Percentiles rank a stretch among this genome's conserved stretches.
phyloP scores from a whole-genome alignment of 1,284 basidiomycete species.

The Sporisorium iseilematis-ciliati region DNA sequence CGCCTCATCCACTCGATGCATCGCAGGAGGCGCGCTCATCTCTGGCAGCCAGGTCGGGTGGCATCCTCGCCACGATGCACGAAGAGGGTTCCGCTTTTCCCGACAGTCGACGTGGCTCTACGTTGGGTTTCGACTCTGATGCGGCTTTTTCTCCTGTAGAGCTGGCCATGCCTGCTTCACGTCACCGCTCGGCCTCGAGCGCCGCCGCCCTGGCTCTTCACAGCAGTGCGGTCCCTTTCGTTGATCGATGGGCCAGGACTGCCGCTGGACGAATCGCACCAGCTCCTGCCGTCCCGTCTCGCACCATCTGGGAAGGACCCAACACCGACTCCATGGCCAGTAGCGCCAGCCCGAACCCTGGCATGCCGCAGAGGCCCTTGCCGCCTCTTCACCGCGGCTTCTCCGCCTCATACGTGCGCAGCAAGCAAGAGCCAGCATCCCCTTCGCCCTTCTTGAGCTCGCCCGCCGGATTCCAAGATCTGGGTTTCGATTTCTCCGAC shows the following conservation, averaged over 20 bases:
- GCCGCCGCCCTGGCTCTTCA: constrained; percentile 55
- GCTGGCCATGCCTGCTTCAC: constrained; percentile 41
- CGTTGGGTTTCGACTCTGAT: constrained; percentile 28
- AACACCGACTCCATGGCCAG: constrained; percentile 14
- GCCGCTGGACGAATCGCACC: constrained; percentile 30
- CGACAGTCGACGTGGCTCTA: constrained; percentile 26
- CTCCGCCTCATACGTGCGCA: constrained; percentile 34
- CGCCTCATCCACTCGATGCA: constrained; percentile 39
- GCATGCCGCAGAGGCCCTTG: constrained; percentile 23
- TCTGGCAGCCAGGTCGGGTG: constrained; percentile 30
- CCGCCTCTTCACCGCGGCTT: constrained; percentile 42
- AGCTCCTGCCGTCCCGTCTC: constrained; percentile 13
- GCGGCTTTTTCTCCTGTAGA: constrained; percentile 23
- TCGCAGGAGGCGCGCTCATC: constrained; percentile 28
- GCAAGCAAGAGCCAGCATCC: constrained; percentile 28
- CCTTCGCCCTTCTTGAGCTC: constrained; percentile 43
- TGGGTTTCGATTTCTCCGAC: constrained; percentile 28
- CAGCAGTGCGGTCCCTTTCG: constrained; percentile 25
- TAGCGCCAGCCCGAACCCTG: constrained; percentile 1
- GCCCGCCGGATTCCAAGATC: constrained; percentile 34
- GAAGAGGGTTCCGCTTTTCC: constrained; percentile 26
- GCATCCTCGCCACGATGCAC: constrained; percentile 46
- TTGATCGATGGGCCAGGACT: constrained; percentile 39
- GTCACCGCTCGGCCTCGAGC: constrained; percentile 56
- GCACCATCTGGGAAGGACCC: constrained; percentile 37